Evolutionary conservation across 768 basidiomycete genomes (phyloP).

Genomic region (Pisolithus orientalis): DNA sequence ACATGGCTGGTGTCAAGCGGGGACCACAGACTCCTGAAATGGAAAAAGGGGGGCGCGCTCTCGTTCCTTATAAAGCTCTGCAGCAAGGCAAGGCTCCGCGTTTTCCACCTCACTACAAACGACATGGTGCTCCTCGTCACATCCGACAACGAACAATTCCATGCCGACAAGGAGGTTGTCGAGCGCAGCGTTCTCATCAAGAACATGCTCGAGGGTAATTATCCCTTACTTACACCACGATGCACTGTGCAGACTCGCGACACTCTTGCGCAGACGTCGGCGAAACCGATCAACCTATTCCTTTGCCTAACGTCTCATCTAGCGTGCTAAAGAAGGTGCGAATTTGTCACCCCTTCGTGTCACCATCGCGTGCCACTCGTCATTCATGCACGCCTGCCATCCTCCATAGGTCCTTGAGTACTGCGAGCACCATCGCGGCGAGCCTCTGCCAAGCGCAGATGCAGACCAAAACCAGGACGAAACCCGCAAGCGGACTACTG

Average conservation of each 20-base stretch:
- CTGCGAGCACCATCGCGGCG: slow-evolving; percentile 97
- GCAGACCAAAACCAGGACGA: slow-evolving; percentile 83
- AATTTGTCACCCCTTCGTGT: not conserved
- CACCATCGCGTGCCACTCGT: not conserved
- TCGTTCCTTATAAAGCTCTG: not conserved
- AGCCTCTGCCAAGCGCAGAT: slow-evolving; percentile 87
- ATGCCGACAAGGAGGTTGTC: slow-evolving; percentile 89
- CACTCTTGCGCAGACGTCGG: slow-evolving; percentile 64
- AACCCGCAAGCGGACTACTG: slow-evolving; percentile 94
- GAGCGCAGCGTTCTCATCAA: slow-evolving; percentile 96
- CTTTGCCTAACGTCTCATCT: slow-evolving; percentile 89
- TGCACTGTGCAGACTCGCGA: not conserved
- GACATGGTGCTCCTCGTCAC: slow-evolving; percentile 84
- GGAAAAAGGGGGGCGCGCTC: no score
- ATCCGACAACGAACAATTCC: slow-evolving; percentile 93
- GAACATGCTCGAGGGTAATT: slow-evolving; percentile 96
- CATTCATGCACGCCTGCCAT: slow-evolving; percentile 1
- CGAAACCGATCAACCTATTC: slow-evolving; percentile 91
- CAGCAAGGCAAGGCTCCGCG: not conserved
- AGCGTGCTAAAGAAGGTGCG: slow-evolving; percentile 87
- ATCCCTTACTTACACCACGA: not conserved
- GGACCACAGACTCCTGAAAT: not conserved
- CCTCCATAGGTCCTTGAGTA: slow-evolving; percentile 86
- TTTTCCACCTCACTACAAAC: not conserved
- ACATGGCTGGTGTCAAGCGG: slow-evolving; percentile 29